A percentile compares a stretch with the other conserved stretches of the same genome.
These are phyloP conservation scores for Colletotrichum plurivorum DNA, from an alignment of 2,329 filamentous ascomycete species.

Conservation along the genomic window DNA sequence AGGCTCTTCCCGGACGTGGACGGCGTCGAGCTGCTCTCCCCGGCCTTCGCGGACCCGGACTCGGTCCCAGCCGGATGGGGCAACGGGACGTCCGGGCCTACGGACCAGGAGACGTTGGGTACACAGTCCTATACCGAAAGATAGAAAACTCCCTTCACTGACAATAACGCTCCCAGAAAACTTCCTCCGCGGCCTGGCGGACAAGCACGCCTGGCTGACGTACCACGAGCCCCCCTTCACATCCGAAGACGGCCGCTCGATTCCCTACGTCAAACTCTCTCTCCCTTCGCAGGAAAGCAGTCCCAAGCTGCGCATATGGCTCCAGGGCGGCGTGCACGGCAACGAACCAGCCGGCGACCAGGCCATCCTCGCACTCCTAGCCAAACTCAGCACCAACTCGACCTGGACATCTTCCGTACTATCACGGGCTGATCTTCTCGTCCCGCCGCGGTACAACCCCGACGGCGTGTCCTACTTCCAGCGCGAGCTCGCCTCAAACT, in stretches of 20 bases:
- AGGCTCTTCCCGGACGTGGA: constrained; percentile 16
- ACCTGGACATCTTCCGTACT: constrained; percentile 47
- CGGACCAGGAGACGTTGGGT: constrained; percentile 38
- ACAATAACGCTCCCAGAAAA: constrained; percentile 21
- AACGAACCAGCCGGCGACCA: constrained; percentile 51
- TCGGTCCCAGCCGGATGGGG: constrained; percentile 43
- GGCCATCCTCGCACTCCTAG: constrained; percentile 47
- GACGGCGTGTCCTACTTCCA: constrained; percentile 52
- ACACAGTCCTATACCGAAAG: accelerated
- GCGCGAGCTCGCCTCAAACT: constrained; percentile 46
- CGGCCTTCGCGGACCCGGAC: constrained; percentile 43
- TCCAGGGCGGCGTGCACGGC: constrained; percentile 50
- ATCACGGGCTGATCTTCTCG: constrained; percentile 45
- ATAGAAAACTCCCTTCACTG: too few species aligned
- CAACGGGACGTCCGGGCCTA: constrained; percentile 47
- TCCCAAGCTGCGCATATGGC: constrained; percentile 46
- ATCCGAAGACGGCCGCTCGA: constrained; percentile 43
- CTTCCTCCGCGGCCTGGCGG: constrained; percentile 41
- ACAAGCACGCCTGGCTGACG: constrained; percentile 42
- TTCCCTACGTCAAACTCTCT: constrained; percentile 42
- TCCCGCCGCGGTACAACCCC: constrained; percentile 50
- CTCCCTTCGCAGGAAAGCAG: not conserved
- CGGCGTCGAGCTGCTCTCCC: constrained; percentile 44
- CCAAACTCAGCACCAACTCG: constrained; percentile 46
- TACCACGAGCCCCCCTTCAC: constrained; percentile 41